Evolutionary conservation across 768 basidiomycete species (phyloP).

Genomic region (Hortiboletus campestris): DNA sequence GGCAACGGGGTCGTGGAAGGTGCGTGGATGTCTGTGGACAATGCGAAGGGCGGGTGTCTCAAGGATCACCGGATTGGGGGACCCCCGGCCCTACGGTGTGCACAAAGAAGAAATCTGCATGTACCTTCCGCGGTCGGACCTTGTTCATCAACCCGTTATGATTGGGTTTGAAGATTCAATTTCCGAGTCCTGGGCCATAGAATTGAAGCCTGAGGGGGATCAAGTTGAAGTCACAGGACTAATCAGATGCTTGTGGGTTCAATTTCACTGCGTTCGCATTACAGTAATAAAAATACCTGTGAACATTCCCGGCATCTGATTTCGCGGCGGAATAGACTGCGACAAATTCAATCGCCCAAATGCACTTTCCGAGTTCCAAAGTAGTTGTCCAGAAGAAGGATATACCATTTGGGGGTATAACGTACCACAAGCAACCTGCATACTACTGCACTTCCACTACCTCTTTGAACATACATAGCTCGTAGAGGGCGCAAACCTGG

Average conservation of each 20-base stretch:
- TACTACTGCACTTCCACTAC: not conserved
- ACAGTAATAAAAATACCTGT: not conserved
- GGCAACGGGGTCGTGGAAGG: not conserved
- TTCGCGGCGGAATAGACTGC: not conserved
- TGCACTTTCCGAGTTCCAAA: not conserved
- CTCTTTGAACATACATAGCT: not conserved
- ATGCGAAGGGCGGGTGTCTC: not conserved
- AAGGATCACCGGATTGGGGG: not conserved
- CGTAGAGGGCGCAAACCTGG: not conserved
- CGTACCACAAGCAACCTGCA: not conserved
- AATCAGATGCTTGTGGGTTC: not conserved
- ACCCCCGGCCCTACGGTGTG: not conserved
- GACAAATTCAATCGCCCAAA: not conserved
- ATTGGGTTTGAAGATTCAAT: not conserved
- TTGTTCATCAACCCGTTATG: not conserved
- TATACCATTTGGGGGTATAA: constrained; percentile 1
- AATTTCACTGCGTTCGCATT: not conserved
- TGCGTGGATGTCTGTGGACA: not conserved
- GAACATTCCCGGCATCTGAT: not conserved
- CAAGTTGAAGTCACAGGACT: not conserved
- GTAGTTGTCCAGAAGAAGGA: not conserved
- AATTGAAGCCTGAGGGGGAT: no score
- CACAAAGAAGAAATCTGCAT: not conserved
- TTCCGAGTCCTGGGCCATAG: not conserved
- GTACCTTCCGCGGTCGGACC: not conserved